Percentiles rank a stretch among this genome's conserved stretches.
Conservation (phyloP, 2,329 filamentous ascomycete genomes). For the Talaromyces piceae region DNA sequence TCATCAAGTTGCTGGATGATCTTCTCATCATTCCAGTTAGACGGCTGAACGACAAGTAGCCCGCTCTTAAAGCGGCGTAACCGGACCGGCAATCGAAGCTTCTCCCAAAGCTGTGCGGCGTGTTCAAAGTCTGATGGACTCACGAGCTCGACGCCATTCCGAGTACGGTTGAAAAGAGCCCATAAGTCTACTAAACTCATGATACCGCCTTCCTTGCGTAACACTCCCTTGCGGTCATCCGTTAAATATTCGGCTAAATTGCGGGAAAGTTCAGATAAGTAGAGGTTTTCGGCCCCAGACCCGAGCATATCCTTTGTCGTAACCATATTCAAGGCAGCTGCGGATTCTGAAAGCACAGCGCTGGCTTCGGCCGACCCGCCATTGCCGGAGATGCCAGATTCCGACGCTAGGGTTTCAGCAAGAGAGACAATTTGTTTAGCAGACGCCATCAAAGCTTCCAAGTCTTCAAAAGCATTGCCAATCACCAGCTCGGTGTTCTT, state of each 20-base stretch:
- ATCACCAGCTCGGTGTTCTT: constrained; percentile 93
- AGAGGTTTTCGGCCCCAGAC: constrained; percentile 73
- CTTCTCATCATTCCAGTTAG: constrained; percentile 82
- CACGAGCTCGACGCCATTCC: constrained; percentile 89
- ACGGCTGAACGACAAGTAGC: constrained; percentile 84
- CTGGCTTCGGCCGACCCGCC: constrained; percentile 62
- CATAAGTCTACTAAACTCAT: constrained; percentile 85
- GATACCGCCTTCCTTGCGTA: constrained; percentile 75
- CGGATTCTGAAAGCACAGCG: constrained; percentile 70
- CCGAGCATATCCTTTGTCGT: constrained; percentile 92
- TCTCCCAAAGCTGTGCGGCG: constrained; percentile 81
- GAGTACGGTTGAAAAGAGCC: constrained; percentile 88
- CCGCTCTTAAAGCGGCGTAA: constrained; percentile 86
- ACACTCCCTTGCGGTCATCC: constrained; percentile 70
- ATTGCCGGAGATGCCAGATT: constrained; percentile 51
- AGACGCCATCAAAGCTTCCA: constrained; percentile 94
- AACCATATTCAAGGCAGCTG: constrained; percentile 75
- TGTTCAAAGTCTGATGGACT: constrained; percentile 88
- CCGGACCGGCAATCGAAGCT: constrained; percentile 74
- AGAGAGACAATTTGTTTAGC: constrained; percentile 93
- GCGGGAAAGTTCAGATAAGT: constrained; percentile 77
- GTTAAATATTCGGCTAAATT: constrained; percentile 85
- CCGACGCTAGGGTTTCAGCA: constrained; percentile 75
- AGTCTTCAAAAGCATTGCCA: constrained; percentile 87
- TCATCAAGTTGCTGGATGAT: constrained; percentile 67